These are phyloP conservation scores for Colletotrichum musae DNA, from an alignment of 2,329 filamentous ascomycete genomes.

Conservation along the genomic window DNA sequence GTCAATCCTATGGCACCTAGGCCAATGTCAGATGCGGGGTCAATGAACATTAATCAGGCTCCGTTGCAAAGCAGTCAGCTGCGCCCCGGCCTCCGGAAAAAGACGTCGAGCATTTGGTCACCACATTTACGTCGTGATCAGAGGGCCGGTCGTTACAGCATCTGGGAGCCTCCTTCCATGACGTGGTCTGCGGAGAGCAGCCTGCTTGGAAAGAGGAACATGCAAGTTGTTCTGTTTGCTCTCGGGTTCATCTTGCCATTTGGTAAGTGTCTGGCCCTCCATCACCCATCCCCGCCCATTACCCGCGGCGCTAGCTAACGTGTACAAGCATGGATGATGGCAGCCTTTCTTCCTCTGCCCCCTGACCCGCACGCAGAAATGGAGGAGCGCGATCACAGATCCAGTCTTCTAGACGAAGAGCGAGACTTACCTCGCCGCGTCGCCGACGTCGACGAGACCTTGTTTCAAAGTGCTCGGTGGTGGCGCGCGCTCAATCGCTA, in stretches of 20 bases:
- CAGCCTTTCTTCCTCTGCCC: constrained; percentile 80
- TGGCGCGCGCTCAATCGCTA: constrained; percentile 72
- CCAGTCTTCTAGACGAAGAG: constrained; percentile 56
- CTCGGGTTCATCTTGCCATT: constrained; percentile 84
- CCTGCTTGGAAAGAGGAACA: constrained; percentile 76
- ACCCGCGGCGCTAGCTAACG: constrained; percentile 36
- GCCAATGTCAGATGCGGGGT: constrained; percentile 50
- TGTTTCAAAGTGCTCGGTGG: constrained; percentile 69
- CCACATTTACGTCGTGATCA: constrained; percentile 79
- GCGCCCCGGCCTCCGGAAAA: constrained; percentile 57
- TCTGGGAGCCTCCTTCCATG: constrained; percentile 82
- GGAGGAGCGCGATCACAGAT: constrained; percentile 61
- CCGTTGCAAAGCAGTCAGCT: constrained; percentile 45
- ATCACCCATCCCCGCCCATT: constrained; percentile 21
- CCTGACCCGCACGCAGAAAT: constrained; percentile 67
- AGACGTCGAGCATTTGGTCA: constrained; percentile 77
- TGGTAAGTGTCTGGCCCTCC: constrained; percentile 59
- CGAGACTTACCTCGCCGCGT: constrained; percentile 53
- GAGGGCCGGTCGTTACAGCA: constrained; percentile 69
- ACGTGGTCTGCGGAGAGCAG: constrained; percentile 74
- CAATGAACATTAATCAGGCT: constrained; percentile 61
- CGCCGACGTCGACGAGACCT: constrained; percentile 57
- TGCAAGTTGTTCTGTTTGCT: constrained; percentile 82
- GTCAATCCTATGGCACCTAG: constrained; percentile 45
- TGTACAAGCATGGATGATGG: constrained; percentile 81